These are phyloP conservation scores for Senecio squalidus DNA, from an alignment of 140 eudicot species.

Conservation along the genomic window DNA sequence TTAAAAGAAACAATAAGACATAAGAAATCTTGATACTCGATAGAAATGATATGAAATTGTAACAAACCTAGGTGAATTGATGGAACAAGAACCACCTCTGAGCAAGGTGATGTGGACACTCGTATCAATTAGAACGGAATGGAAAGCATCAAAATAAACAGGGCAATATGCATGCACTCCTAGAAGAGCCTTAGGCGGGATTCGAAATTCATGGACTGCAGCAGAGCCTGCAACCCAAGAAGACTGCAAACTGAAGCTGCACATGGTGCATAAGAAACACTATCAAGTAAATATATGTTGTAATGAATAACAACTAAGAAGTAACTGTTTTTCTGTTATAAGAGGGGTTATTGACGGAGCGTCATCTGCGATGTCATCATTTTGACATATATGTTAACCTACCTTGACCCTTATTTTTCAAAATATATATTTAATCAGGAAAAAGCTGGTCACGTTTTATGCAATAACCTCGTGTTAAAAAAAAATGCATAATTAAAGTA, in stretches of 20 bases:
- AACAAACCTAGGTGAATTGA: constrained; percentile 76
- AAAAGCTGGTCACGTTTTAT: too few relatives aligned
- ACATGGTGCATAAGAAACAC: constrained; percentile 32
- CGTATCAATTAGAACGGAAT: constrained; percentile 81
- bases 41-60: constrained; percentile 11
- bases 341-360: too few relatives aligned
- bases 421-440: too few relatives aligned
- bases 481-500: not conserved
- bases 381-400: too few relatives aligned
- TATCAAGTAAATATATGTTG: constrained; percentile 1
- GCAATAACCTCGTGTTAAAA: too few relatives aligned
- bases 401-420: too few relatives aligned
- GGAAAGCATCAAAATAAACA: constrained; percentile 90
- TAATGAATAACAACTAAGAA: constrained; percentile 8
- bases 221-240: constrained; percentile 65
- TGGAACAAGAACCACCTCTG: constrained; percentile 52
- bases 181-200: constrained; percentile 88
- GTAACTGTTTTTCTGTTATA: not conserved
- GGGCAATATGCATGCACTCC: constrained; percentile 96
- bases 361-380: too few relatives aligned
- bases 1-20: not conserved
- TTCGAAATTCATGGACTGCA: constrained; percentile 89
- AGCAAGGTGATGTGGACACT: constrained; percentile 71
- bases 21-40: not conserved
- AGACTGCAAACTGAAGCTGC: constrained; percentile 66